These are phyloP conservation scores for Cordyceps fumosorosea DNA, from an alignment of 2,329 filamentous ascomycete genomes.

Conservation along the genomic window DNA sequence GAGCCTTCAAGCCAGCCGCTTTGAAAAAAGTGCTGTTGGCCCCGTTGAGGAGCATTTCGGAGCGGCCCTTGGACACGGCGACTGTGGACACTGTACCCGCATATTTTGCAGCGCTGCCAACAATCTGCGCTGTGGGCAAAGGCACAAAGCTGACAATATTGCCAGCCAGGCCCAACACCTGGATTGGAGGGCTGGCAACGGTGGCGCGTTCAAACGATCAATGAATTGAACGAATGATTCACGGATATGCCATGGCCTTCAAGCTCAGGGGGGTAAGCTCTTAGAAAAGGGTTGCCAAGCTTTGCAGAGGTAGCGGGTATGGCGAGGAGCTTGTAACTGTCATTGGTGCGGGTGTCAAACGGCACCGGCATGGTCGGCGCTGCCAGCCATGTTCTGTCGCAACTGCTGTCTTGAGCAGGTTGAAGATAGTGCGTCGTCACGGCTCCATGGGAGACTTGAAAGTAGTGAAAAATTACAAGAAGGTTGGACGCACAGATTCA, in stretches of 20 bases:
- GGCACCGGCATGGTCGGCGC: too few species aligned
- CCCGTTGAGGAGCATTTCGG: conserved; percentile 15
- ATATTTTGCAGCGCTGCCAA: conserved; percentile 12
- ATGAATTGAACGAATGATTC: conserved; percentile 17
- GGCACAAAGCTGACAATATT: conserved; percentile 17
- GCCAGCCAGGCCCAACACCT: conserved; percentile 16
- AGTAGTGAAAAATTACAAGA: too few species aligned
- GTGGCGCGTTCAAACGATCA: conserved; percentile 17
- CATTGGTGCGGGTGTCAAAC: not conserved
- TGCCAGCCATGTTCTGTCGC: too few species aligned
- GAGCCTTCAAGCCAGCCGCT: conserved; percentile 13
- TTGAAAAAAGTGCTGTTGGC: conserved; percentile 15
- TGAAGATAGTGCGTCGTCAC: too few species aligned
- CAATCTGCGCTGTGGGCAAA: conserved; percentile 16
- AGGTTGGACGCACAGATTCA: too few species aligned
- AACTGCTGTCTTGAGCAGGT: too few species aligned
- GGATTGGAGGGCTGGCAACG: conserved; percentile 17
- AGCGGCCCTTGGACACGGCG: conserved; percentile 16
- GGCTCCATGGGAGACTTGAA: too few species aligned
- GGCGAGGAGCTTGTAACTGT: conserved; percentile 14
- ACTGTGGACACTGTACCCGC: conserved; percentile 11
- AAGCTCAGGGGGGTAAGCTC: conserved; percentile 17
- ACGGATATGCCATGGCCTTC: conserved; percentile 12
- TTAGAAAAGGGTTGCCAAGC: conserved; percentile 17
- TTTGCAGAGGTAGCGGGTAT: conserved; percentile 17